These are phyloP conservation scores for Colletotrichum viniferum DNA, from an alignment of 2,329 filamentous ascomycete genomes.

Conservation along the genomic window DNA sequence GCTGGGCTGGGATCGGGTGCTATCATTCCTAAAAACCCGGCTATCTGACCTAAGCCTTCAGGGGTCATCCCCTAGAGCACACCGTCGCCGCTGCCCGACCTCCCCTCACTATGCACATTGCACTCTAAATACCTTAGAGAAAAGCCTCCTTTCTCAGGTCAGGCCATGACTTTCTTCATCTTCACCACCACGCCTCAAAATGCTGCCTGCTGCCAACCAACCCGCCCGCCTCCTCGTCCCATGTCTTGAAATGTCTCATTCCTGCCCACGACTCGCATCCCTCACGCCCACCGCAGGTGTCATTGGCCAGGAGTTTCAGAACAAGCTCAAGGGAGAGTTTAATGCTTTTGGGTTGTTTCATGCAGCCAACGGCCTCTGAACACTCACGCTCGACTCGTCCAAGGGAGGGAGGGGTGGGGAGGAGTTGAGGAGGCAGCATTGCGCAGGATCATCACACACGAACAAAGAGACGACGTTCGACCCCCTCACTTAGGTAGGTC, in stretches of 20 bases:
- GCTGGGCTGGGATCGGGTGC: conserved; percentile 1
- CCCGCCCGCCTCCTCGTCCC: conserved; percentile 7
- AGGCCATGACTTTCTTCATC: neutral
- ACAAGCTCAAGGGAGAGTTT: conserved; percentile 7
- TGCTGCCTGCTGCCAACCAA: neutral
- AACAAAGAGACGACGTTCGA: neutral
- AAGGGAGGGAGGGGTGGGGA: neutral
- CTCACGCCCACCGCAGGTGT: neutral
- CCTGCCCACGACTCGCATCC: neutral
- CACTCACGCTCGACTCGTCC: neutral
- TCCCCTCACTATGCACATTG: neutral
- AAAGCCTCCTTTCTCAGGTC: neutral
- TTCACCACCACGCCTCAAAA: neutral
- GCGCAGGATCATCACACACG: neutral
- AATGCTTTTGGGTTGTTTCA: conserved; percentile 14
- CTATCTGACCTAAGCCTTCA: neutral
- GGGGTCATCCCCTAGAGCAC: conserved; percentile 13
- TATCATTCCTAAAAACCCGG: neutral
- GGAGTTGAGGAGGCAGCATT: neutral
- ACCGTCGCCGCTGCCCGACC: neutral
- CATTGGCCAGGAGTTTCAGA: conserved; percentile 3
- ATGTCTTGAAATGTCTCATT: conserved; percentile 6
- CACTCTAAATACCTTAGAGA: neutral
- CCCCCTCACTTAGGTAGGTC: neutral
- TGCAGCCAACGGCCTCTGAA: conserved; percentile 6